Percentiles rank a stretch among this genome's conserved stretches.
phyloP scores from a whole-genome alignment of 495 filamentous ascomycete genomes.

The Penicillium riverlandense region DNA sequence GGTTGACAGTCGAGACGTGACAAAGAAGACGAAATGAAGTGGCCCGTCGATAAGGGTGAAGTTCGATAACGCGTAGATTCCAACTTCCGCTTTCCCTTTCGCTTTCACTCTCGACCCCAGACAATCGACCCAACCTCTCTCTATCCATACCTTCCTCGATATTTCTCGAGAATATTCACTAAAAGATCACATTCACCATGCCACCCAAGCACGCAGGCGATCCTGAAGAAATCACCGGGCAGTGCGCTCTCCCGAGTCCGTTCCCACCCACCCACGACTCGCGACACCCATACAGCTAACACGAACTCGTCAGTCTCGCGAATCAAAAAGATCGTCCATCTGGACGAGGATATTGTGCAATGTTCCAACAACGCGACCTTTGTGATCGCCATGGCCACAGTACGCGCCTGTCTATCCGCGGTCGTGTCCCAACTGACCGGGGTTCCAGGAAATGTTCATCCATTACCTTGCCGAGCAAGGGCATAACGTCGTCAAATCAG shows the following conservation, averaged over 20 bases:
- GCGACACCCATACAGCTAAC: conserved; percentile 4
- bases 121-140: too few relatives aligned
- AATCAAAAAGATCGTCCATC: conserved; percentile 85
- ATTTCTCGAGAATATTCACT: too few relatives aligned
- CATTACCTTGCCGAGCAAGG: conserved; percentile 81
- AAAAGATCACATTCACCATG: conserved; percentile 41
- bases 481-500: conserved; percentile 80
- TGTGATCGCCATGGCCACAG: conserved; percentile 83
- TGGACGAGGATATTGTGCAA: conserved; percentile 75
- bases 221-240: conserved; percentile 72
- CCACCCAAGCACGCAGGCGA: conserved; percentile 85
- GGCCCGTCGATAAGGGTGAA: too few relatives aligned
- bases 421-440: conserved; percentile 5
- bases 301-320: conserved; percentile 59
- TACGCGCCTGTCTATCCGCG: conserved; percentile 22
- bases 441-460: conserved; percentile 82
- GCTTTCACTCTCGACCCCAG: too few relatives aligned
- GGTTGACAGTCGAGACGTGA: too few relatives aligned
- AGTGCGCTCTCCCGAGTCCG: conserved; percentile 79
- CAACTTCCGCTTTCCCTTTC: too few relatives aligned
- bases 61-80: too few relatives aligned
- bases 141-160: too few relatives aligned
- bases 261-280: conserved; percentile 2
- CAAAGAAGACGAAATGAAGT: too few relatives aligned
- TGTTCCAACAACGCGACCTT: conserved; percentile 95